These are phyloP conservation scores for Epichloe bromicola DNA, from an alignment of 2,329 filamentous ascomycete genomes.

Conservation along the genomic window DNA sequence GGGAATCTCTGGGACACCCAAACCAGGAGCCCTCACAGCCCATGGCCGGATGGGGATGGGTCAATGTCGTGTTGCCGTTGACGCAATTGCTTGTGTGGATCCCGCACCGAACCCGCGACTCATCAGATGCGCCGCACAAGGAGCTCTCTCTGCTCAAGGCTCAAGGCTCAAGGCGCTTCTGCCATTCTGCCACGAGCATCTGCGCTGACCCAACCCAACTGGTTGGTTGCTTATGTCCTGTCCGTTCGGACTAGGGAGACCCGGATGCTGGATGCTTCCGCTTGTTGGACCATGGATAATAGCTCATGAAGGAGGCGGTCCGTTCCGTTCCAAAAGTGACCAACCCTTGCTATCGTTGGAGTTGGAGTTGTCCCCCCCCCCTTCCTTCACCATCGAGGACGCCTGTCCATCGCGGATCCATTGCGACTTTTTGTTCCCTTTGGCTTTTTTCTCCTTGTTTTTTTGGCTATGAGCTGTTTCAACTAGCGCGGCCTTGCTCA, in stretches of 20 bases:
- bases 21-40: background rate
- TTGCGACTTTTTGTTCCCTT: background rate
- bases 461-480: slow-evolving; percentile 1
- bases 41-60: slow-evolving; percentile 1
- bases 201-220: background rate
- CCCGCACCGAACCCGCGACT: background rate
- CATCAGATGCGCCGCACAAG: background rate
- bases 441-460: background rate
- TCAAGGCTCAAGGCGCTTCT: no score
- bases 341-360: background rate
- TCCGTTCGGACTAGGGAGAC: no score
- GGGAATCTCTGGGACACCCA: background rate
- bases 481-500: background rate
- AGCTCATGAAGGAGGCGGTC: background rate
- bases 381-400: background rate
- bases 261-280: background rate
- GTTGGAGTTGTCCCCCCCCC: background rate
- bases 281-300: background rate
- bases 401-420: background rate
- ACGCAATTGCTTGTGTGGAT: background rate
- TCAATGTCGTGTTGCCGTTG: slow-evolving; percentile 1
- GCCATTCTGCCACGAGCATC: no score
- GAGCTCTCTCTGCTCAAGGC: background rate
- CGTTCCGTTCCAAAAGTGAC: background rate
- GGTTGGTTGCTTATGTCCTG: background rate